A percentile compares a stretch with the other conserved stretches of the same genome.
phyloP scores from a whole-genome alignment of 768 basidiomycete genomes.

The Goffeauzyma gilvescens region DNA sequence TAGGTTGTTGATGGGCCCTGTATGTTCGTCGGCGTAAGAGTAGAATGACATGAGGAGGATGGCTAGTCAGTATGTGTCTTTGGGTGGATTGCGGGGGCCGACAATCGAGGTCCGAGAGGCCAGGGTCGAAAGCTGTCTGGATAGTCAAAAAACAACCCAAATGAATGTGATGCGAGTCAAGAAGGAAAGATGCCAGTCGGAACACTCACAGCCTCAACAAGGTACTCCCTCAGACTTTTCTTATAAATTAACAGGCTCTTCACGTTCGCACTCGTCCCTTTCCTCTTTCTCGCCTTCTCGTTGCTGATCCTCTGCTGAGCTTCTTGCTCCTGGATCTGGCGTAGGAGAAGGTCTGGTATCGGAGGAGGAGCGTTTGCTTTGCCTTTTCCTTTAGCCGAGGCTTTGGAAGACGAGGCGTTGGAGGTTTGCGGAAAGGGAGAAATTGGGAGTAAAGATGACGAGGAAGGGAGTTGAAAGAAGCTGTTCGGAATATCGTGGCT shows the following conservation, averaged over 20 bases:
- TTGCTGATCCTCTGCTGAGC: neutral
- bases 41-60: neutral
- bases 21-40: neutral
- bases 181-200: neutral
- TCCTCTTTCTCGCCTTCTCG: constrained; percentile 11
- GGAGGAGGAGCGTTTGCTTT: neutral
- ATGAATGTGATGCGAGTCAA: too few relatives aligned
- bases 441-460: neutral
- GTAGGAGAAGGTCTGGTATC: neutral
- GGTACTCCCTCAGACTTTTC: constrained; percentile 25
- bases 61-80: too few relatives aligned
- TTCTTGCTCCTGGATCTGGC: neutral
- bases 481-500: constrained; percentile 25
- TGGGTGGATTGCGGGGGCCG: too few relatives aligned
- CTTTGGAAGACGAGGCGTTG: neutral
- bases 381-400: neutral
- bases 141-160: too few relatives aligned
- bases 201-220: constrained; percentile 23
- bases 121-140: too few relatives aligned
- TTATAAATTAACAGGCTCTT: constrained; percentile 20
- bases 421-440: neutral
- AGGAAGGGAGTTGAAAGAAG: constrained; percentile 14
- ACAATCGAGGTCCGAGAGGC: too few relatives aligned
- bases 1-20: constrained; percentile 13
- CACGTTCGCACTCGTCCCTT: constrained; percentile 26